Base-by-base conservation (phyloP, 371 early-diverging fungal genomes). In the Vairimorpha ceranae region DNA sequence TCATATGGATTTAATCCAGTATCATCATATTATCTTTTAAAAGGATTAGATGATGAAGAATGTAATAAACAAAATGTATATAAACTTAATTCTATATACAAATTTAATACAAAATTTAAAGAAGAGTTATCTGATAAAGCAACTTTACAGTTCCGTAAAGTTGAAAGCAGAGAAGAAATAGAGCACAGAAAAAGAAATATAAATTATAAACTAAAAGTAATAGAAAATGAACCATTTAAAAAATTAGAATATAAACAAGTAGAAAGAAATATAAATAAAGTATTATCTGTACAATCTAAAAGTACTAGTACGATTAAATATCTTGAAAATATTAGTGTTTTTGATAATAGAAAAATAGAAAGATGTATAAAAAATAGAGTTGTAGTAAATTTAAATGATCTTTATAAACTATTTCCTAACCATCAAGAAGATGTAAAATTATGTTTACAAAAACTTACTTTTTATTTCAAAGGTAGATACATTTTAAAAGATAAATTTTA, bases 121-220 rank as follows among this genome's bases (percentile, higher is more conserved):
- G 19, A 56, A 8, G 14, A 17, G 10, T 54, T 38, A 23, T 32
- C 10, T 23, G 43, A 59, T 23, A 29, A 32, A 23, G 38, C 66
- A 17, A 61, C 32, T 14, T 27, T 65, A 19, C 65, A 59, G 32
- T 56, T 78, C 23, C 65, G 64, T 32, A 78, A 70, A 70, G 64
- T 71, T n/a, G 79, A 78, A 30, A 78, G 75, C 30, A 59, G 79
- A 52, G 79, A 78, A 65, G 79, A 78, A 43, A 29, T 75, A 1
- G 79, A 78, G 51, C 75, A 78, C 61, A 60, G 79, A 51, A 78
- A 61, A 51, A 70, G 48, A 32, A 78, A 66, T 65, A 74, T 78
- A 19, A 78, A 78, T 64, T 78, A 58, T 48, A 65, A 71, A 19
- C 46, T 78, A 4, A 74, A 66, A 43, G 67, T 38, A 25, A 54